A percentile compares a stretch with the other conserved stretches of the same genome.
phyloP scores from a whole-genome alignment of 495 filamentous ascomycete genomes.

The Talaromyces liani region DNA sequence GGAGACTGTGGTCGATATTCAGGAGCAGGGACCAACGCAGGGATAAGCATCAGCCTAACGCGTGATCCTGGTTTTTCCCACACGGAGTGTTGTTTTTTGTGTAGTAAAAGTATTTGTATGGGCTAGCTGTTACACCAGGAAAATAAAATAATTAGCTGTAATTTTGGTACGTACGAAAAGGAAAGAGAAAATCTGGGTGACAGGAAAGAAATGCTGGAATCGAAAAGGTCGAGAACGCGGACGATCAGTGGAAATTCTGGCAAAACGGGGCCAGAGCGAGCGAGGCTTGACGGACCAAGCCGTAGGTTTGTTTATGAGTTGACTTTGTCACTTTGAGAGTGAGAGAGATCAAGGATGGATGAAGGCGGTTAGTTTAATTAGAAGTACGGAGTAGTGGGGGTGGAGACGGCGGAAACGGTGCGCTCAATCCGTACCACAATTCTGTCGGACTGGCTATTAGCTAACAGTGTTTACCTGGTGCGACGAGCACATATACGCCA shows the following conservation, averaged over 20 bases:
- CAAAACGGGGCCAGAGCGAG: not conserved
- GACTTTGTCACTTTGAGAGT: not conserved
- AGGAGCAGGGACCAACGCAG: constrained; percentile 1
- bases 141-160: not conserved
- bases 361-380: not conserved
- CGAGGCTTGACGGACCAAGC: not conserved
- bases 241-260: not conserved
- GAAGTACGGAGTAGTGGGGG: not conserved
- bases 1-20: not conserved
- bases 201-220: not conserved
- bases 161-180: not conserved
- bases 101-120: too few relatives aligned
- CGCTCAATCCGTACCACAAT: constrained; percentile 1
- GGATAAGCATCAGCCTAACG: not conserved
- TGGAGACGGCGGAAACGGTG: constrained; percentile 4
- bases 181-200: not conserved
- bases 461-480: not conserved
- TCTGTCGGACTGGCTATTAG: not conserved
- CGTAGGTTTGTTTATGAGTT: not conserved
- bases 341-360: not conserved
- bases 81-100: not conserved
- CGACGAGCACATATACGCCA: not conserved
- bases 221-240: not conserved
- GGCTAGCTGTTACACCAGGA: not conserved
- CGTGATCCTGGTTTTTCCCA: not conserved